Base-by-base conservation (phyloP, 2,329 filamentous ascomycete genomes). In the Diaporthe humulicola region DNA sequence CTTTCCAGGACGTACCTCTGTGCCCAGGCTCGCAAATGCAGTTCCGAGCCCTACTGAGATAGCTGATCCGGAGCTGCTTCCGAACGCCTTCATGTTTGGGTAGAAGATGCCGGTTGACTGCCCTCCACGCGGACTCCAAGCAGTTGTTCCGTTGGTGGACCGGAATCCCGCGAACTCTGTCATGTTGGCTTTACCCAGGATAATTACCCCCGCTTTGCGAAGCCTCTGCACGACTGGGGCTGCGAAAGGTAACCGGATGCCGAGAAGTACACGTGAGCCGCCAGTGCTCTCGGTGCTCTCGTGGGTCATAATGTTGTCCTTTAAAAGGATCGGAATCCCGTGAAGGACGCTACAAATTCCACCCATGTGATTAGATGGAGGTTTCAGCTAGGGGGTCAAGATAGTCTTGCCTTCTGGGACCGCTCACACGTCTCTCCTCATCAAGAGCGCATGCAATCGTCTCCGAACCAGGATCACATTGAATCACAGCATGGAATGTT, bases 101-200 rank as follows among this genome's bases (percentile, higher is more conserved):
- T 88, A 89, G 79, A 93, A 94, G 0, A 90, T 91, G 14, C 83
- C 91, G 70, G 87, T 86, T 0, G 87, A 88, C 79, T 93, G 91
- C 1, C 91, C 91, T 14, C 90, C 90, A 73, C 90, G 86, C 0
- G 91, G 88, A 67, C 87, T 91, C 91, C 92, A 94, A 8, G 92
- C 92, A 73, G 89, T 91, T 10, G 85, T 88, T 14, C 84, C 90
- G 77, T 91, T 92, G 12, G 79, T 80, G 4, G 88, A 90, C 14
- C 92, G 85, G 73, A 85, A 91, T 77, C 92, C 91, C 3, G 90
- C 90, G 90, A 91, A 94, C 79, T 94, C 88, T 0, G 87, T 90
- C 36, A 93, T 80, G 73, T 91, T 92, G 0, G 91, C 84, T 82
- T 94, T 94, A 61, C 92, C 93, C 0, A 94, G 85, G 10, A 69